Percentiles rank a stretch among this genome's conserved stretches.
These are phyloP conservation scores for Pseudogymnoascus sp. DNA, from an alignment of 2,329 filamentous ascomycete genomes.

Conservation along the genomic window DNA sequence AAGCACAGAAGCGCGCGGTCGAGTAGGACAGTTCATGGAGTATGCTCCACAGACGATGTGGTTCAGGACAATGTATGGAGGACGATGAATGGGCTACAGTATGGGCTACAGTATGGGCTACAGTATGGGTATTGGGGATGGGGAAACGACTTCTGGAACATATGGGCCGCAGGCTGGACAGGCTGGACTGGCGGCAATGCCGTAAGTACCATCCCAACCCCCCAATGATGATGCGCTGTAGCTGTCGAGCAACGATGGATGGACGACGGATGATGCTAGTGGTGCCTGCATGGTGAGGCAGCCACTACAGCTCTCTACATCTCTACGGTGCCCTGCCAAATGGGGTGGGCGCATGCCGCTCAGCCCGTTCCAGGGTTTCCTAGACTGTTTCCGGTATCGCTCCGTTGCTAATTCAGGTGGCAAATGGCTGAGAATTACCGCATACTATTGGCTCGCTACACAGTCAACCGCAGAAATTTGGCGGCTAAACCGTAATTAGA, in stretches of 20 bases:
- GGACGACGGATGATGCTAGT: neutral
- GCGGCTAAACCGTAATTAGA: neutral
- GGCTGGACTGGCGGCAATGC: slow-evolving; percentile 2
- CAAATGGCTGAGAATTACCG: neutral
- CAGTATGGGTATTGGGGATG: neutral
- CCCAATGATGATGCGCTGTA: too few relatives aligned
- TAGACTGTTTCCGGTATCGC: slow-evolving; percentile 1
- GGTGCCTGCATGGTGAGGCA: neutral
- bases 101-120: neutral
- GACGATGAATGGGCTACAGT: neutral
- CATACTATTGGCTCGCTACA: neutral
- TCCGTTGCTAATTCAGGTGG: neutral
- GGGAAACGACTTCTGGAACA: slow-evolving; percentile 8
- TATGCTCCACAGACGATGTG: neutral
- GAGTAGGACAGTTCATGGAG: neutral
- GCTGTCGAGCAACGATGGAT: too few relatives aligned
- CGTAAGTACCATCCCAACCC: neutral
- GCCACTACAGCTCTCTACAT: too few relatives aligned
- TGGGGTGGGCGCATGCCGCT: slow-evolving; percentile 1
- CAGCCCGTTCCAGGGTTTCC: slow-evolving; percentile 3
- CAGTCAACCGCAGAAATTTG: neutral
- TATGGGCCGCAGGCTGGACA: neutral
- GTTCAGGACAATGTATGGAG: neutral
- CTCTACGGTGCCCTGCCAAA: neutral
- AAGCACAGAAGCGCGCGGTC: neutral